These are phyloP conservation scores for Pezicula neosporulosa DNA, from an alignment of 2,329 filamentous ascomycete genomes.

Conservation along the genomic window DNA sequence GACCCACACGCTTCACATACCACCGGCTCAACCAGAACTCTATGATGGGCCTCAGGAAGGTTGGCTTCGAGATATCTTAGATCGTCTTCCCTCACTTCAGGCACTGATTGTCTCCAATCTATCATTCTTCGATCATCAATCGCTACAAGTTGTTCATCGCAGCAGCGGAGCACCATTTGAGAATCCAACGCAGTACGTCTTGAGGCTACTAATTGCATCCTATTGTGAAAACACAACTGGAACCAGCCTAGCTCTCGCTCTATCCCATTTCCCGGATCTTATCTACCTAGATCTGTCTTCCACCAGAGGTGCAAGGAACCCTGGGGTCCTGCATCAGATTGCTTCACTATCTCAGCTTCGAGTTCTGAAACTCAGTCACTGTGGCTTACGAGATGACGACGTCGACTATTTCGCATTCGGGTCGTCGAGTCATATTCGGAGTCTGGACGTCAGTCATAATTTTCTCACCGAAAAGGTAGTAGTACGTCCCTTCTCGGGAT, in stretches of 20 bases:
- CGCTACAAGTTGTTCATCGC: constrained; percentile 10
- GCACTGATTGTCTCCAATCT: constrained; percentile 16
- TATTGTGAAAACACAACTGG: constrained; percentile 17
- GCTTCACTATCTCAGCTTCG: constrained; percentile 10
- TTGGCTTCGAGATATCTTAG: constrained; percentile 17
- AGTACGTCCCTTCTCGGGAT: neutral
- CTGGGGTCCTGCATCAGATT: constrained; percentile 13
- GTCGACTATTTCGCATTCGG: constrained; percentile 10
- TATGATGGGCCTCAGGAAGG: constrained; percentile 15
- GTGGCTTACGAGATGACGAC: constrained; percentile 16
- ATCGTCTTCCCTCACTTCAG: constrained; percentile 14
- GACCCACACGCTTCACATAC: constrained; percentile 16
- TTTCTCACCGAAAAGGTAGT: constrained; percentile 11
- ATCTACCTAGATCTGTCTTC: constrained; percentile 18
- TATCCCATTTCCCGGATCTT: constrained; percentile 15
- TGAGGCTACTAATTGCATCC: constrained; percentile 14
- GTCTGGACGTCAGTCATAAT: constrained; percentile 16
- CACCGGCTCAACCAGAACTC: constrained; percentile 15
- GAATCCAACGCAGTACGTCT: constrained; percentile 5
- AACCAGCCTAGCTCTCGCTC: constrained; percentile 10
- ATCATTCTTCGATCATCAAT: constrained; percentile 17
- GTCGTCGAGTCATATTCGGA: constrained; percentile 6
- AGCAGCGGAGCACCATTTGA: neutral
- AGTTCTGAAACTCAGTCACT: constrained; percentile 15
- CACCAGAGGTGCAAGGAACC: constrained; percentile 12